Percentiles rank a stretch among this genome's conserved stretches.
These are phyloP conservation scores for Boletus semigastroideus DNA, from an alignment of 1,284 basidiomycete genomes.

Conservation along the genomic window DNA sequence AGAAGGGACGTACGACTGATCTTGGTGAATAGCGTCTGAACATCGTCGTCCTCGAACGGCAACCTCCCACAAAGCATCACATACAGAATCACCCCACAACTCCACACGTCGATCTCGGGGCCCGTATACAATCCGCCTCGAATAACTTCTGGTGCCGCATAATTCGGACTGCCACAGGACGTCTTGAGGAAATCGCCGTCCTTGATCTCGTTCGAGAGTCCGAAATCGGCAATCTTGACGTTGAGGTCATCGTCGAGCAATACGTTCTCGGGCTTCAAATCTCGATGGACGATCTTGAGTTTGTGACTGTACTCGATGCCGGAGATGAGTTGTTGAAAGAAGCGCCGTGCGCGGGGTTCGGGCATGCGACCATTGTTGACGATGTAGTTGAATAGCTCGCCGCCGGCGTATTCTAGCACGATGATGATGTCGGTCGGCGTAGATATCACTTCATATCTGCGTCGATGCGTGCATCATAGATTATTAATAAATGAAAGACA, in stretches of 20 bases:
- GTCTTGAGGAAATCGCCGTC: conserved; percentile 95
- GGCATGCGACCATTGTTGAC: conserved; percentile 86
- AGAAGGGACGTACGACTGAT: conserved; percentile 76
- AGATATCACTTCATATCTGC: conserved; percentile 93
- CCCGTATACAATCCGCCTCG: conserved; percentile 91
- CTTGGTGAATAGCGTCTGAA: conserved; percentile 88
- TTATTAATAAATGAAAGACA: too few species aligned
- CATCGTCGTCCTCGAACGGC: conserved; percentile 95
- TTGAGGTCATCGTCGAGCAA: conserved; percentile 76
- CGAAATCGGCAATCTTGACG: conserved; percentile 97
- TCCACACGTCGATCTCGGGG: conserved; percentile 98
- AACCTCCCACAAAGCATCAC: conserved; percentile 92
- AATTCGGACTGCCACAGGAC: conserved; percentile 94
- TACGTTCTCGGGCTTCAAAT: conserved; percentile 93
- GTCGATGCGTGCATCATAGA: conserved; percentile 10
- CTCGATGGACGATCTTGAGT: conserved; percentile 93
- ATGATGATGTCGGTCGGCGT: conserved; percentile 94
- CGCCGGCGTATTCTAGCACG: conserved; percentile 90
- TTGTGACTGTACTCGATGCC: conserved; percentile 95
- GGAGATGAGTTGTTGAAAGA: conserved; percentile 96
- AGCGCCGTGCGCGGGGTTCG: conserved; percentile 80
- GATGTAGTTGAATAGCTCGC: conserved; percentile 96
- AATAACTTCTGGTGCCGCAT: conserved; percentile 95
- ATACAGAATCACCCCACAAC: conserved; percentile 92
- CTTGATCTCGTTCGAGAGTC: conserved; percentile 89